Percentiles rank a stretch among this genome's conserved stretches.
phyloP scores from a whole-genome alignment of 371 early-diverging fungal species.

The Haplosporangium sp. region DNA sequence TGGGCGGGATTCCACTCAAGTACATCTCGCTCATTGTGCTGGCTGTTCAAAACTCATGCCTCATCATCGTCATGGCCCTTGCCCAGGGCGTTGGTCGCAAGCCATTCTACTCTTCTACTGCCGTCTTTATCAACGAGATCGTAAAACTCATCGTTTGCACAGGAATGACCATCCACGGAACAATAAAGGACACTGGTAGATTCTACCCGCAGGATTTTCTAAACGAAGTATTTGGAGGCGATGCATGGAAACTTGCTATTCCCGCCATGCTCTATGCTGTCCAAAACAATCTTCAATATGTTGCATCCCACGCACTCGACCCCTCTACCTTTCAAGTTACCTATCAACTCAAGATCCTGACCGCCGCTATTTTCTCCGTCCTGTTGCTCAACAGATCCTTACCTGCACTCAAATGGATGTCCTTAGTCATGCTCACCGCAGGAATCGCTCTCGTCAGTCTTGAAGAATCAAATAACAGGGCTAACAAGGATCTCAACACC shows the following conservation, averaged over 20 bases:
- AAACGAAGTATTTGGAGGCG: constrained; percentile 71
- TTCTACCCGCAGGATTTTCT: constrained; percentile 59
- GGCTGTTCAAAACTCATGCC: constrained; percentile 90
- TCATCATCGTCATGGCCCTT: constrained; percentile 88
- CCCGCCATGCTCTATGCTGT: constrained; percentile 94
- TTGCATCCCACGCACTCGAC: constrained; percentile 89
- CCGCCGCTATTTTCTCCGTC: constrained; percentile 94
- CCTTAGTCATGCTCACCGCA: constrained; percentile 83
- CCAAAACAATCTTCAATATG: constrained; percentile 96
- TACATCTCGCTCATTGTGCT: constrained; percentile 87
- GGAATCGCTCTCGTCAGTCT: constrained; percentile 92
- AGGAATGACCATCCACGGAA: constrained; percentile 61
- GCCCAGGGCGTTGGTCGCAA: constrained; percentile 68
- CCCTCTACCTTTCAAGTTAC: constrained; percentile 97
- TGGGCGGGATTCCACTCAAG: constrained; percentile 80
- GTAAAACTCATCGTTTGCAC: constrained; percentile 82
- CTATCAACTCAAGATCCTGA: constrained; percentile 96
- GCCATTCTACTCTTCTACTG: constrained; percentile 85
- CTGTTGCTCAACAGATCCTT: constrained; percentile 77
- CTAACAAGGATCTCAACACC: constrained; percentile 7
- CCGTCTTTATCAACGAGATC: constrained; percentile 90
- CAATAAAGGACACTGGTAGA: constrained; percentile 52
- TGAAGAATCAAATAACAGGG: constrained; percentile 58
- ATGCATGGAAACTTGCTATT: constrained; percentile 79
- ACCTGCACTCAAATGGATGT: constrained; percentile 81